Evolutionary conservation across 257 asterid species (phyloP), one percentile per base, ranked within the genome.

Genomic region (Nyctanthes arbortristis): DNA sequence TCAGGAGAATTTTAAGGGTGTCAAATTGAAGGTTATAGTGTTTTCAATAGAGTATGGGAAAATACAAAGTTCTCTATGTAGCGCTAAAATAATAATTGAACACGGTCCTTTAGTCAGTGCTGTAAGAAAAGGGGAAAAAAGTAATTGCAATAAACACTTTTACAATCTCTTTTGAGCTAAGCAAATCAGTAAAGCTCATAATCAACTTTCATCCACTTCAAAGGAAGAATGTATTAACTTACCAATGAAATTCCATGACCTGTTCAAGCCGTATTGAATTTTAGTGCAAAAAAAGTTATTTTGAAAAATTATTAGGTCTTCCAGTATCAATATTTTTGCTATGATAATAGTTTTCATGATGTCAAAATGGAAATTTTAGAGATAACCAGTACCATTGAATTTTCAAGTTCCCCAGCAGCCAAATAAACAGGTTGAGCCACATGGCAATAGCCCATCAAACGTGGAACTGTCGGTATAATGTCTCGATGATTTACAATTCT

Each of bases 401-500:
- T 81, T 63, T 45, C 68, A 37, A 79, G 79, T 80, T 79, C 84
- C 71, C 93, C 82, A 40, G 97, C 84, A 7, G 84, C 84, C 78
- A 94, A 79, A 89, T 82, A 94, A 74, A 94, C 83, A 4, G 99
- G 99, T 61, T 94, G 97, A 79, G 99, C 97, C 43, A 94, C 97
- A 68, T 94, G 99, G 79, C 97, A 91, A 78, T 94, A 91, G 76
- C 99, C 99, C 99, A 94, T 91, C 79, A 94, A 77, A 54, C 97
- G 96, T 28, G 99, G 99, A 68, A 94, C 97, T 28, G 99, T 91
- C 61, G 99, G 97, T 78, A 94, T 94, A 71, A 91, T 94, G 86
- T 94, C 99, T 74, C 99, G 76, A 65, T 89, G 97, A 81, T 94
- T 94, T 66, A 94, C 97, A 62, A 94, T 84, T 79, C 97, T 84